phyloP scores from a whole-genome alignment of 1,139 yeast species.

The Yamadazyma spencermartinsiae region DNA sequence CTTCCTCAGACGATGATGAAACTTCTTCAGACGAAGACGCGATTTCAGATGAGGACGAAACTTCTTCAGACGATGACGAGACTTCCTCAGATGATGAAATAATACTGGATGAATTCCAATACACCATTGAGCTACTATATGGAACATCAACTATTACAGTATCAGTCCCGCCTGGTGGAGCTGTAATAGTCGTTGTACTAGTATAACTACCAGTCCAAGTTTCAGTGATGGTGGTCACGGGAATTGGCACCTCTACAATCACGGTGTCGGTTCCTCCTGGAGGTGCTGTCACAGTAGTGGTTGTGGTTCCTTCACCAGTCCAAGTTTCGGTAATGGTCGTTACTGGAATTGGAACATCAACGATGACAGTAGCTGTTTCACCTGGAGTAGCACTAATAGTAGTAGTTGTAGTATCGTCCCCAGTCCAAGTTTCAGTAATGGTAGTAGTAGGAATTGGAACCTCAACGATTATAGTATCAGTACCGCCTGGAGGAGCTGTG shows the following conservation, averaged over 20 bases:
- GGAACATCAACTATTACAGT: conserved; percentile 18
- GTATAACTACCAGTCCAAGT: conserved; percentile 5
- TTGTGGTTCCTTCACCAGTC: conserved; percentile 15
- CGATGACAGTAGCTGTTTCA: conserved; percentile 8
- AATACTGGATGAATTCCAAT: not conserved
- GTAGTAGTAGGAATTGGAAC: conserved; percentile 18
- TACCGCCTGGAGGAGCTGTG: not conserved
- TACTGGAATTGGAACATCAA: not conserved
- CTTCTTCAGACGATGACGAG: not conserved
- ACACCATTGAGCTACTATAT: conserved; percentile 10
- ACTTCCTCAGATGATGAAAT: not conserved
- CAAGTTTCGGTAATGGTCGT: conserved; percentile 3
- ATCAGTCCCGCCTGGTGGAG: conserved; percentile 16
- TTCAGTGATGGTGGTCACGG: conserved; percentile 2
- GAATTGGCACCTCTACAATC: conserved; percentile 4
- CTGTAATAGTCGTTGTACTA: not conserved
- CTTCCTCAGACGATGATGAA: not conserved
- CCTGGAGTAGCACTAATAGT: not conserved
- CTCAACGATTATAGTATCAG: conserved; percentile 11
- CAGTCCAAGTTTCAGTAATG: conserved; percentile 13
- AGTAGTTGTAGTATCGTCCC: conserved; percentile 1
- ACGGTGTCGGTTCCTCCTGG: conserved; percentile 18
- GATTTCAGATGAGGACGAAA: not conserved
- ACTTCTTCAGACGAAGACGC: not conserved
- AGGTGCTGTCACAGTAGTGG: conserved; percentile 13